phyloP scores from a whole-genome alignment of 2,329 filamentous ascomycete genomes.

The Colletotrichum sp. region DNA sequence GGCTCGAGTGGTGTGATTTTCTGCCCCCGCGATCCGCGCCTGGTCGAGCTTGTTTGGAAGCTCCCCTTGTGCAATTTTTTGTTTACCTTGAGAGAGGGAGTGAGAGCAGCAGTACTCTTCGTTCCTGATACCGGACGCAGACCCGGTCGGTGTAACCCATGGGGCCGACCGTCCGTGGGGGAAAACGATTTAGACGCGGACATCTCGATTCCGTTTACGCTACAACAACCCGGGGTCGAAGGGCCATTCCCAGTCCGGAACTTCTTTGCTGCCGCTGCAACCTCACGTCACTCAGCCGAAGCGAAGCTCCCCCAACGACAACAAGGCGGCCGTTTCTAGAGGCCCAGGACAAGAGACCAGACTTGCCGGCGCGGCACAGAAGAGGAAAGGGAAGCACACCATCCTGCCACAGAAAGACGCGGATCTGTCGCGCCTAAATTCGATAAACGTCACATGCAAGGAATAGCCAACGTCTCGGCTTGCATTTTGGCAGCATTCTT shows the following conservation, averaged over 20 bases:
- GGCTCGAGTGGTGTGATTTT: slow-evolving; percentile 8
- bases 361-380: not conserved
- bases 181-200: slow-evolving; percentile 12
- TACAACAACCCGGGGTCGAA: not conserved
- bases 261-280: not conserved
- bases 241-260: not conserved
- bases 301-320: not conserved
- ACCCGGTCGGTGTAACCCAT: not conserved
- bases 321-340: not conserved
- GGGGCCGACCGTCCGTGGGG: not conserved
- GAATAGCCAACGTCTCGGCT: not conserved
- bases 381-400: not conserved
- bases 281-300: slow-evolving; percentile 8
- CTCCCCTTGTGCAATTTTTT: not conserved
- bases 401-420: not conserved
- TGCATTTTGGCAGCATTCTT: not conserved
- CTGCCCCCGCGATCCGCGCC: not conserved
- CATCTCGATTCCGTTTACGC: slow-evolving; percentile 10
- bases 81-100: not conserved
- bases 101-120: not conserved
- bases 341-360: not conserved
- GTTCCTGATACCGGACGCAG: not conserved
- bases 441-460: not conserved
- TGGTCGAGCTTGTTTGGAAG: not conserved
- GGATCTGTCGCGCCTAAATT: slow-evolving; percentile 8